Conservation (phyloP, 2,329 filamentous ascomycete species). For the Harringtonia aguacate region DNA sequence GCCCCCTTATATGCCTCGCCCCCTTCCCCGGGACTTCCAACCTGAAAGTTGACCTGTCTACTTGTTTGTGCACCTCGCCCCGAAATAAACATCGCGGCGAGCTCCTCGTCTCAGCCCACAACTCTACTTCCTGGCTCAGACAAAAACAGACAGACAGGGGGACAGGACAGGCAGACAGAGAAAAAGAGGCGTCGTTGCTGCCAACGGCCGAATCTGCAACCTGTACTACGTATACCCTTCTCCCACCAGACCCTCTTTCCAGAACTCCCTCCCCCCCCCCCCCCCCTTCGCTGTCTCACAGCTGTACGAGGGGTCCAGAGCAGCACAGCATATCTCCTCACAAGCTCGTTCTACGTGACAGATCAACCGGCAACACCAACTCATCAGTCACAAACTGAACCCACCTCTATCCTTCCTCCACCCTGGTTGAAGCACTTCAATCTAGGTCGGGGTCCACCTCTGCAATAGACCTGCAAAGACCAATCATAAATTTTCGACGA, state of each 20-base stretch:
- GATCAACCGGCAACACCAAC: not conserved
- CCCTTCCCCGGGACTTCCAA: not conserved
- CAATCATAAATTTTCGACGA: slow-evolving; percentile 7
- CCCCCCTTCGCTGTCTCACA: slow-evolving; percentile 21
- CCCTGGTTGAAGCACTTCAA: slow-evolving; percentile 5
- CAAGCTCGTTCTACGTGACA: not conserved
- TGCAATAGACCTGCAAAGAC: slow-evolving; percentile 2
- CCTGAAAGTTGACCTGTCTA: not conserved
- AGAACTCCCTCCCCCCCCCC: not conserved
- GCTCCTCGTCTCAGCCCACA: not conserved
- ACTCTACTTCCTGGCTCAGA: not conserved
- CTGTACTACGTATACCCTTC: too few relatives aligned
- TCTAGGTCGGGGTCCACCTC: slow-evolving; percentile 7
- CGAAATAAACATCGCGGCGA: not conserved
- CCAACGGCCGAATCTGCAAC: not conserved
- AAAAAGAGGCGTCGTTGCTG: not conserved
- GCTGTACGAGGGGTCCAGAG: slow-evolving; percentile 19
- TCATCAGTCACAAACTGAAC: not conserved
- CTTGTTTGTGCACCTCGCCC: not conserved
- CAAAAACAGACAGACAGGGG: not conserved
- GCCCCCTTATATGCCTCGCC: too few relatives aligned
- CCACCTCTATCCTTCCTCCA: not conserved
- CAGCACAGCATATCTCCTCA: slow-evolving; percentile 11
- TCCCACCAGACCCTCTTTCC: too few relatives aligned
- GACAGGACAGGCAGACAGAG: too few relatives aligned